Base-by-base conservation (phyloP, 2,329 filamentous ascomycete genomes). In the Sphaceloma murrayae region DNA sequence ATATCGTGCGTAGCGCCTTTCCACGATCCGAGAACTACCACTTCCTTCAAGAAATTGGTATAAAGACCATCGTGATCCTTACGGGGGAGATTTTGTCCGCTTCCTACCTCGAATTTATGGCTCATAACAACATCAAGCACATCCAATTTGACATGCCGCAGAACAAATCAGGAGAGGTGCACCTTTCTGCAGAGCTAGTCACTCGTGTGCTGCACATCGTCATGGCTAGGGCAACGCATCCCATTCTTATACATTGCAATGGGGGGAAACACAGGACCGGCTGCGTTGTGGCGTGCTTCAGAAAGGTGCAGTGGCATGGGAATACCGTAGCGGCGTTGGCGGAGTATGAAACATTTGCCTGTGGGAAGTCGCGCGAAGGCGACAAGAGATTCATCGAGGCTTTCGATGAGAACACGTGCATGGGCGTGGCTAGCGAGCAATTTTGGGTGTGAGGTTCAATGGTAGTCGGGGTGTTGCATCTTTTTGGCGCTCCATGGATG, bases 241-340 rank as follows among this genome's bases (percentile, higher is more conserved):
- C 88, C 0, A 63, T 95, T 8, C 70, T 94, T 29, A 74, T 95
- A 34, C 88, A 95, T 62, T 95, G 88, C 72, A 95, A 94, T 59
- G 88, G 94, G 54, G 88, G 88, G 58, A 91, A 85, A 73, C 88
- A 95, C 58, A 82, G 88, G 47, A 94, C 88, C 13, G 88, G 88
- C 16, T 94, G 87, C 57, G 81, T 91, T n/a, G 74, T 88, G 38
- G 88, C 78, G 13, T 79, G 83, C 46, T 73, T 93, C 50, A 79
- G 87, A 50, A 85, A 83, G 58, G 64, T 84, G 9, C 74, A 77
- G 10, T 77, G 82, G 13, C 18, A 33, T 13, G 30, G 40, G 16
- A 9, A 32, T 3, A 17, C 27, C 10, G 40, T 21, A 13, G 40
- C 13, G 16, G 40, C 19, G 18, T n/a, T 32, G 16, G 27, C 9